A percentile compares a stretch with the other conserved stretches of the same genome.
Evolutionary conservation across 495 filamentous ascomycete genomes (phyloP).

Genomic region (Saxispiralis lemnorum): DNA sequence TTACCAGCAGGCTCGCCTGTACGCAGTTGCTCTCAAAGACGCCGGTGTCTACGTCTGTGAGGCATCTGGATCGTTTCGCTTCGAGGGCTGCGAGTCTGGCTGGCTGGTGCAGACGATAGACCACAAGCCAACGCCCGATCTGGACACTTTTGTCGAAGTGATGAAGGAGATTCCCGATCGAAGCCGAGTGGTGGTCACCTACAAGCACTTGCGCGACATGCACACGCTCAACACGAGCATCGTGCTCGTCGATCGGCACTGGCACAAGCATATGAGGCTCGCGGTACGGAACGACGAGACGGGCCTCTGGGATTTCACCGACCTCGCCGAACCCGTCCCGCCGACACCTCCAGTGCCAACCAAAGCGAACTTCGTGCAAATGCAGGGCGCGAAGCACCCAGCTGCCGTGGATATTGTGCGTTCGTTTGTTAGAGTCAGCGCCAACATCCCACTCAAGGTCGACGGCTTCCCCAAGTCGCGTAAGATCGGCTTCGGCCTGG

Average conservation of each 20-base stretch:
- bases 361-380: conserved; percentile 73
- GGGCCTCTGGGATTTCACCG: conserved; percentile 86
- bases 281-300: conserved; percentile 80
- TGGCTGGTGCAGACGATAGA: conserved; percentile 91
- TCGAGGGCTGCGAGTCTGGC: conserved; percentile 75
- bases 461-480: conserved; percentile 86
- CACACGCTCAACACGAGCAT: conserved; percentile 89
- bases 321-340: conserved; percentile 64
- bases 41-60: conserved; percentile 79
- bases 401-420: conserved; percentile 80
- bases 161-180: conserved; percentile 81
- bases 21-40: conserved; percentile 70
- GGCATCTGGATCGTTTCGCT: conserved; percentile 82
- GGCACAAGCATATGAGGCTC: conserved; percentile 82
- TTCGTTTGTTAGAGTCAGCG: conserved; percentile 85
- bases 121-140: conserved; percentile 69
- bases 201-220: conserved; percentile 86
- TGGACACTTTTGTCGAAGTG: conserved; percentile 79
- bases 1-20: conserved; percentile 86
- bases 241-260: conserved; percentile 83
- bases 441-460: conserved; percentile 82
- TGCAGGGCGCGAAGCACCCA: conserved; percentile 76
- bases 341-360: conserved; percentile 49
- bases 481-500: conserved; percentile 87
- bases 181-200: conserved; percentile 76